Base-by-base conservation (phyloP, 2,329 filamentous ascomycete genomes). In the Fusarium ramigenum region DNA sequence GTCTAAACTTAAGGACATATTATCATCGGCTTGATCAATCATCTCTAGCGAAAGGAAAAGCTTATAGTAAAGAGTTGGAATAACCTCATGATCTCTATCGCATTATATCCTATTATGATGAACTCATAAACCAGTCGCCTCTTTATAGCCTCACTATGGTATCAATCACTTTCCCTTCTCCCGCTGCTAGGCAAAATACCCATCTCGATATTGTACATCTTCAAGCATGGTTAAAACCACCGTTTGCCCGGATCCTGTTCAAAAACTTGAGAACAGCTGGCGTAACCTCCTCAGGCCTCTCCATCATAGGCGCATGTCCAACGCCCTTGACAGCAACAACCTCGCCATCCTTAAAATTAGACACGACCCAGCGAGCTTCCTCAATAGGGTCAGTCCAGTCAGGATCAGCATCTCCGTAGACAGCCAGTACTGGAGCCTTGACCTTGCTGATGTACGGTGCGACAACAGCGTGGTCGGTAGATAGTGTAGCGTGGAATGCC, bases 391-490 rank as follows among this genome's bases (percentile, higher is more conserved):
- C 70, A 21, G 28, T 44, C 70, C 70, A 73, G 14, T 73, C 70
- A 7, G 70, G 70, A n/a, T 73, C 70, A 0, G 53, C 54, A n/a
- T 73, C 70, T 4, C 70, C 70, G 11, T 73, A 73, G 9, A 73
- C 53, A 23, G 68, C 70, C 11, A 73, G 54, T 7, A 73, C 70
- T 4, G 70, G 70, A n/a, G 70, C 66, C 5, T 60, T 59, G 9
- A 70, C 70, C 4, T 66, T 73, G 21, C 30, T 54, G 4, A 73
- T n/a, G 34, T 61, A 73, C 0, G 70, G 70, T 2, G 37, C 44
- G 2, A 73, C 70, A 0, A 73, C 43, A 6, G 34, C 28, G 9
- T 73, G 70, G 15, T 73, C 57, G 5, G 70, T 66, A 3, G 70
- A 70, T 0, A 70, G 28, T 12, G 70, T 70, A n/a, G 70, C 60